Evolutionary conservation across 306 rosid genomes (phyloP).

Genomic region (Coriaria nepalensis): DNA sequence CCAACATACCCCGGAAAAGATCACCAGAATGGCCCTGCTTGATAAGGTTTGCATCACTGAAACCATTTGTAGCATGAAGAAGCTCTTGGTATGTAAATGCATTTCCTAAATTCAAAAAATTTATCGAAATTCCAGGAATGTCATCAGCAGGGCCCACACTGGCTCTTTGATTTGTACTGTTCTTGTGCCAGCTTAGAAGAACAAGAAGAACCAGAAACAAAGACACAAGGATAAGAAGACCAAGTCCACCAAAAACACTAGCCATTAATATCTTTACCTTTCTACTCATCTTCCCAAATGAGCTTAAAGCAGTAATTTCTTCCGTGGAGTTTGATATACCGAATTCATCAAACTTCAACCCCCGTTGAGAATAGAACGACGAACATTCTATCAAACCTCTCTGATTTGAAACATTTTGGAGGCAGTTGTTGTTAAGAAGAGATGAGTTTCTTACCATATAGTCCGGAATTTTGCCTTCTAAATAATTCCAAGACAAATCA

Average conservation of each 20-base stretch:
- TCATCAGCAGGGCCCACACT: slow-evolving; percentile 40
- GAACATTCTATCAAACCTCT: slow-evolving; percentile 40
- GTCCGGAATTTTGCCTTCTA: slow-evolving; percentile 50
- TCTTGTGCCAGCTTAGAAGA: slow-evolving; percentile 25
- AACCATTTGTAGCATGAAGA: slow-evolving; percentile 67
- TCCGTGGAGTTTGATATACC: slow-evolving; percentile 39
- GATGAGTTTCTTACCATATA: slow-evolving; percentile 28
- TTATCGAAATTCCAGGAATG: slow-evolving; percentile 27
- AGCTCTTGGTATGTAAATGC: slow-evolving; percentile 67
- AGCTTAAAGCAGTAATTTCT: slow-evolving; percentile 17
- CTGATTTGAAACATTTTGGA: slow-evolving; percentile 49
- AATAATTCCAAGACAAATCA: slow-evolving; percentile 68
- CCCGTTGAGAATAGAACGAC: slow-evolving; percentile 51
- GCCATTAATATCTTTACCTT: slow-evolving; percentile 47
- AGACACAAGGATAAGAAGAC: slow-evolving; percentile 37
- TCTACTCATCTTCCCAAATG: slow-evolving; percentile 38
- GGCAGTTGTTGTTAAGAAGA: slow-evolving; percentile 48
- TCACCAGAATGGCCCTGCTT: slow-evolving; percentile 82
- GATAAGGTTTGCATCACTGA: slow-evolving; percentile 48
- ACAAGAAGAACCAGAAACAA: slow-evolving; percentile 21
- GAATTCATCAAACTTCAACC: slow-evolving; percentile 49
- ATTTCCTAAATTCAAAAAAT: slow-evolving; percentile 54
- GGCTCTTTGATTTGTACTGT: slow-evolving; percentile 37
- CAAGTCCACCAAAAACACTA: slow-evolving; percentile 59
- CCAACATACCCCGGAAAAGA: slow-evolving; percentile 61